Evolutionary conservation across 305 asterid species (phyloP), one percentile per base, ranked within the genome.

Genomic region (Fraxinus angustifolia): DNA sequence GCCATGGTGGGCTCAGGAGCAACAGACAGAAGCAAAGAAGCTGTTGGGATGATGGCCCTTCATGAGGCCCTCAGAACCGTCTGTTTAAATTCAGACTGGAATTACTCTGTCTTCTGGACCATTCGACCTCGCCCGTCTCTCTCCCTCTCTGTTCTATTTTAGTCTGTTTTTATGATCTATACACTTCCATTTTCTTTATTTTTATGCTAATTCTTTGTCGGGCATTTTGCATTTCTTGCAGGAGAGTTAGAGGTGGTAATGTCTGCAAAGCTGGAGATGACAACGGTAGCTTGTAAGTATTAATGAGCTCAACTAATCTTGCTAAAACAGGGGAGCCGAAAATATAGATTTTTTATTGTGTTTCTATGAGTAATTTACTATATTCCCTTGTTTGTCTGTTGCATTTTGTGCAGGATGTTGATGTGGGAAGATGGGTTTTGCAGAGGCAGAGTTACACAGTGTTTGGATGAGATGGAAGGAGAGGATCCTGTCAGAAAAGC

Each of bases 391-490:
- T 78, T 79, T 70, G 79, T 45, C n/a, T 45, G 56, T 45, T 45
- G 56, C 17, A 45, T 45, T 45, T 45, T 45, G 36, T 86, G 93
- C 90, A 96, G 99, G 93, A 96, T 96, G 99, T 90, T 96, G 98
- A 96, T 96, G 99, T 96, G 99, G 99, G 99, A 96, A 89, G 99
- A 96, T 90, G 99, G 99, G 84, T 96, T 91, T 90, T 96, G 99
- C 88, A 89, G 97, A 90, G 95, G 95, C 77, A 92, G 97, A 89
- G 89, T 86, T 77, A 88, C 93, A 85, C 95, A 89, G 79, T 84
- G 93, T 86, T 83, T 92, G 89, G 98, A 92, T 67, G 98, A 93
- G 79, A 90, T 96, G 90, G 93, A 96, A 60, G 97, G 92, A 6
- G 99, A 96, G 82, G 98, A 94, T 85, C 92, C 88, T 84, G 95